Conservation (phyloP, 2,329 filamentous ascomycete genomes). For the Neocucurbitaria cava region DNA sequence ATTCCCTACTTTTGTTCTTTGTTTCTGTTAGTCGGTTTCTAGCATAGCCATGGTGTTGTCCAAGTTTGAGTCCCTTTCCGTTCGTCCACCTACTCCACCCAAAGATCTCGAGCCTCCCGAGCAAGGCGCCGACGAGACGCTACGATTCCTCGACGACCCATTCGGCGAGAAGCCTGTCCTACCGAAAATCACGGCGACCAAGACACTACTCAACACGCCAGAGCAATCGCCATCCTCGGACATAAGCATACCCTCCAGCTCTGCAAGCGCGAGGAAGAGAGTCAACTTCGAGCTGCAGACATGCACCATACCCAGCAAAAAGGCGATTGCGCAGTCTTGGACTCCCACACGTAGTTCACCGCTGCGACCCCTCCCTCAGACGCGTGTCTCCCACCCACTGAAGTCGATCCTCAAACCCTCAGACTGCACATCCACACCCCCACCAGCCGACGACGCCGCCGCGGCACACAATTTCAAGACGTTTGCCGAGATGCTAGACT, state of each 20-base stretch:
- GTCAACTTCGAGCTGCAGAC: conserved; percentile 71
- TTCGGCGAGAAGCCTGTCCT: conserved; percentile 44
- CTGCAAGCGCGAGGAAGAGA: conserved; percentile 45
- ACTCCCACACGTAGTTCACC: conserved; percentile 51
- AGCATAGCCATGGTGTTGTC: conserved; percentile 52
- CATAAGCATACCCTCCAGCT: conserved; percentile 43
- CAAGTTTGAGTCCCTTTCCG: conserved; percentile 55
- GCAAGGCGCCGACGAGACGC: conserved; percentile 46
- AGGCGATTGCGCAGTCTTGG: conserved; percentile 29
- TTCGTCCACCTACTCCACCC: conserved; percentile 64
- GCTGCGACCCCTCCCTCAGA: conserved; percentile 56
- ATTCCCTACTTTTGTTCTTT: conserved; percentile 24
- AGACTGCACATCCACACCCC: conserved; percentile 49
- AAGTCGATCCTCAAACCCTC: conserved; percentile 83
- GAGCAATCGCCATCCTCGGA: conserved; percentile 55
- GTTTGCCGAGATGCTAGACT: conserved; percentile 83
- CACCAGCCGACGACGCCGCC: conserved; percentile 47
- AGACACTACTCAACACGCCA: conserved; percentile 43
- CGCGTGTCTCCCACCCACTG: conserved; percentile 62
- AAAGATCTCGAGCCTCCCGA: conserved; percentile 52
- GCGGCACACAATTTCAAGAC: conserved; percentile 61
- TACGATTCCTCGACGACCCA: conserved; percentile 53
- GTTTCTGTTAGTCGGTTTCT: conserved; percentile 27
- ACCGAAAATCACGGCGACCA: conserved; percentile 28
- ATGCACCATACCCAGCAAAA: conserved; percentile 62